Conservation (phyloP, 768 basidiomycete genomes). For the Psilocybe cubensis region DNA sequence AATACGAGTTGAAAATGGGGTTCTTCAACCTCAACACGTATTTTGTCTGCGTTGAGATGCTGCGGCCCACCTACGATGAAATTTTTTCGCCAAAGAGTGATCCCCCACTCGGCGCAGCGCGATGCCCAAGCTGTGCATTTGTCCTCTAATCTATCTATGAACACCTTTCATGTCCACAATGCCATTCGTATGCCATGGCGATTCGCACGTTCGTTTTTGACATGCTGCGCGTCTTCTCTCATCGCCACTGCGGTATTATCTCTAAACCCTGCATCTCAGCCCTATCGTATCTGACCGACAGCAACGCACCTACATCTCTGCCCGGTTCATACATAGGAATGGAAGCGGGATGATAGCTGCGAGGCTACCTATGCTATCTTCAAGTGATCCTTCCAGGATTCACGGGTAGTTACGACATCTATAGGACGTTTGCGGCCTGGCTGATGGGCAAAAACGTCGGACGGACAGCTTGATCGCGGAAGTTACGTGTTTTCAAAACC, state of each 20-base stretch:
- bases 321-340: neutral
- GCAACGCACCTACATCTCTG: neutral
- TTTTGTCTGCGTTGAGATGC: slow-evolving; percentile 3
- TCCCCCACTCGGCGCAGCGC: neutral
- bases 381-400: neutral
- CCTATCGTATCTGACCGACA: no score
- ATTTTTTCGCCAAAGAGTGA: neutral
- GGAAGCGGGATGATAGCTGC: neutral
- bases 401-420: neutral
- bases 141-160: slow-evolving; percentile 2
- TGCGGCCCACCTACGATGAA: neutral
- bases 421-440: neutral
- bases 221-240: neutral
- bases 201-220: slow-evolving; percentile 7
- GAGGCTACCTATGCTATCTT: neutral
- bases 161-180: slow-evolving; percentile 4
- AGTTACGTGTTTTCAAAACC: neutral
- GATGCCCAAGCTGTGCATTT: neutral
- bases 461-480: neutral
- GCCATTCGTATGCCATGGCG: neutral
- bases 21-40: neutral
- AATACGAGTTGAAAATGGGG: neutral
- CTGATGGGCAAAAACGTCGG: neutral
- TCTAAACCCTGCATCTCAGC: neutral
- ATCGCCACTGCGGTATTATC: no score